These are phyloP conservation scores for Cercospora sesami DNA, from an alignment of 2,329 filamentous ascomycete species.

Conservation along the genomic window DNA sequence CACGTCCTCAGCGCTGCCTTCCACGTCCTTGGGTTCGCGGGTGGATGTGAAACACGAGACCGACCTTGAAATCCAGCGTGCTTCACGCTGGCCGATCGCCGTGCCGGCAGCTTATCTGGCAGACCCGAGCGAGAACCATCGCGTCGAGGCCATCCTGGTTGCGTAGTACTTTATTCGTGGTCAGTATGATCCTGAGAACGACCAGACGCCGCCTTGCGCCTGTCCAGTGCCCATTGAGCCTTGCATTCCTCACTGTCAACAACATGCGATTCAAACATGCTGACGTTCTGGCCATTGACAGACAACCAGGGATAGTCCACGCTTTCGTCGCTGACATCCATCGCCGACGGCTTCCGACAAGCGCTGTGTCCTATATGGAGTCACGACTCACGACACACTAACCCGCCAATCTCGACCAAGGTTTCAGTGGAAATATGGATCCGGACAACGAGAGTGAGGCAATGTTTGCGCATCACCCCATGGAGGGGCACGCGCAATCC, in stretches of 20 bases:
- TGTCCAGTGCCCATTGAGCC: constrained; percentile 8
- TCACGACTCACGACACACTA: constrained; percentile 6
- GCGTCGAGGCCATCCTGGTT: constrained; percentile 5
- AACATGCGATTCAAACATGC: constrained; percentile 16
- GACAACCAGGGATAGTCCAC: background rate
- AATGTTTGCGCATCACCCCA: constrained; percentile 11
- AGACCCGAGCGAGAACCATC: background rate
- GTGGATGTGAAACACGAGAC: constrained; percentile 1
- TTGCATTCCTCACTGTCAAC: constrained; percentile 25
- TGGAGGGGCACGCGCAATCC: constrained; percentile 10
- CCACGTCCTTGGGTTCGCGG: background rate
- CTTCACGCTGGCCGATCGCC: constrained; percentile 2
- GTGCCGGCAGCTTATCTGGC: background rate
- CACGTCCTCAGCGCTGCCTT: background rate
- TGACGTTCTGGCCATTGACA: constrained; percentile 16
- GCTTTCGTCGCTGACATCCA: background rate
- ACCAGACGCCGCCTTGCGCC: background rate
- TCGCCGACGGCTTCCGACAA: constrained; percentile 7
- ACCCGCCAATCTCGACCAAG: background rate
- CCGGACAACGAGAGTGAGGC: background rate
- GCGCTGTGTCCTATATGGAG: constrained; percentile 5
- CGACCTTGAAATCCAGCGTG: constrained; percentile 1
- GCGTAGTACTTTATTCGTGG: background rate
- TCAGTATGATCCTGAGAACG: constrained; percentile 6
- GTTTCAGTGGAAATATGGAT: background rate